Percentiles rank a stretch among this genome's conserved stretches.
phyloP scores from a whole-genome alignment of 495 filamentous ascomycete species.

The Zalerion maritima region DNA sequence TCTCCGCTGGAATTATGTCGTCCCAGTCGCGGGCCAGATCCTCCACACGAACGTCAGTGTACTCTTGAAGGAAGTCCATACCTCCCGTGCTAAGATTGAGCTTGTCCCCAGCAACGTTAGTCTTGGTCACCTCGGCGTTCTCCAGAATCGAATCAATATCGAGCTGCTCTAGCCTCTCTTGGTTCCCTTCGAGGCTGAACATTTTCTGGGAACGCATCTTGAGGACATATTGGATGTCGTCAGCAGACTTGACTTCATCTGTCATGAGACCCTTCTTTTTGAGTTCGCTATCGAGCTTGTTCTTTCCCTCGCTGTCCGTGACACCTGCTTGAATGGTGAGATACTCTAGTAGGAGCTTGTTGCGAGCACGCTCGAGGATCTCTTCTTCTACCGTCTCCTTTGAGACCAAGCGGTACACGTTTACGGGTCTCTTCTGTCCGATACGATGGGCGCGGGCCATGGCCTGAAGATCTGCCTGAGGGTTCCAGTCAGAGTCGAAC shows the following conservation, averaged over 20 bases:
- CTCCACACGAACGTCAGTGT: constrained; percentile 87
- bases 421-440: constrained; percentile 89
- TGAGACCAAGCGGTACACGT: constrained; percentile 84
- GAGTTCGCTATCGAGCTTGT: constrained; percentile 46
- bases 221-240: constrained; percentile 85
- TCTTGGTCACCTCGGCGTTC: constrained; percentile 90
- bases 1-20: constrained; percentile 89
- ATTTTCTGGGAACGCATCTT: constrained; percentile 90
- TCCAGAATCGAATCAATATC: constrained; percentile 95
- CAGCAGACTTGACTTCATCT: constrained; percentile 68
- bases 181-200: constrained; percentile 93
- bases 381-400: constrained; percentile 98
- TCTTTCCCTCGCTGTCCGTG: constrained; percentile 78
- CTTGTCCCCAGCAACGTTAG: constrained; percentile 61
- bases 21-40: constrained; percentile 77
- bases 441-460: constrained; percentile 98
- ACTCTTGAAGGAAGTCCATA: constrained; percentile 82
- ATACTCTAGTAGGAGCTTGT: constrained; percentile 97
- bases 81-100: constrained; percentile 50
- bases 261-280: constrained; percentile 38
- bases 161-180: constrained; percentile 91
- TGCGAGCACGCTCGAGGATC: constrained; percentile 84
- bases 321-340: constrained; percentile 94
- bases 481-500: constrained; percentile 99
- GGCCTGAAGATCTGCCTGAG: constrained; percentile 92